phyloP scores from a whole-genome alignment of 2,329 filamentous ascomycete species.

The Fusarium pseudonygamai region DNA sequence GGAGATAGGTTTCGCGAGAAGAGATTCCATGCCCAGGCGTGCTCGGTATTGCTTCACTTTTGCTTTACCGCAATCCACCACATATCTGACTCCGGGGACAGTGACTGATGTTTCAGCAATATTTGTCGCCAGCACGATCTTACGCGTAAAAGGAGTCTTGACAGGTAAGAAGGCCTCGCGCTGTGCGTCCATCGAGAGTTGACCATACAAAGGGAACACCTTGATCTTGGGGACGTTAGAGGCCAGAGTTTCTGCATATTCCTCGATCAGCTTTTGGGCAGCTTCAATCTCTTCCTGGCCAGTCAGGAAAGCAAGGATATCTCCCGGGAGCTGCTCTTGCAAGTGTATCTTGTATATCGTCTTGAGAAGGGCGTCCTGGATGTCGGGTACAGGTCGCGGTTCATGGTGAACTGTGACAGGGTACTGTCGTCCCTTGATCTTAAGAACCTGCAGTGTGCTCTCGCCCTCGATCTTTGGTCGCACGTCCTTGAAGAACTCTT shows the following conservation, averaged over 20 bases:
- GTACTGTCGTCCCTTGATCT: slow-evolving; percentile 87
- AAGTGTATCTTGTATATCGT: slow-evolving; percentile 87
- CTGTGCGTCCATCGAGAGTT: slow-evolving; percentile 86
- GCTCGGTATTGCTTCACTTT: slow-evolving; percentile 94
- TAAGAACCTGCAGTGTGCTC: slow-evolving; percentile 55
- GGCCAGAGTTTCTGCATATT: slow-evolving; percentile 77
- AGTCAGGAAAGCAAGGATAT: slow-evolving; percentile 90
- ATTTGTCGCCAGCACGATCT: slow-evolving; percentile 92
- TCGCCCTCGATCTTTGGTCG: slow-evolving; percentile 23
- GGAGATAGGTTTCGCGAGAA: slow-evolving; percentile 90
- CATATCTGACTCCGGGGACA: slow-evolving; percentile 89
- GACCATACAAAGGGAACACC: slow-evolving; percentile 86
- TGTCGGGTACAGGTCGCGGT: slow-evolving; percentile 77
- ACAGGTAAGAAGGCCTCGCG: slow-evolving; percentile 85
- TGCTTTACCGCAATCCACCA: slow-evolving; percentile 91
- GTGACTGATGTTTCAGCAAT: slow-evolving; percentile 99
- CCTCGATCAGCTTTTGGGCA: slow-evolving; percentile 81
- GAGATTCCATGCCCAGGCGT: slow-evolving; percentile 85
- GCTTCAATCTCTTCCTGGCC: slow-evolving; percentile 93
- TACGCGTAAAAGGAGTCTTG: slow-evolving; percentile 77
- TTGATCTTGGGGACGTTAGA: slow-evolving; percentile 77
- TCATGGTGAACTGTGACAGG: slow-evolving; percentile 84
- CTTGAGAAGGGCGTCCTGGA: slow-evolving; percentile 83
- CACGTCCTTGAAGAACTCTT: slow-evolving; percentile 72
- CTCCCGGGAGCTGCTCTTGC: slow-evolving; percentile 90